These are phyloP conservation scores for Kodamaea leandrae DNA, from an alignment of 805 yeast genomes.

Conservation along the genomic window DNA sequence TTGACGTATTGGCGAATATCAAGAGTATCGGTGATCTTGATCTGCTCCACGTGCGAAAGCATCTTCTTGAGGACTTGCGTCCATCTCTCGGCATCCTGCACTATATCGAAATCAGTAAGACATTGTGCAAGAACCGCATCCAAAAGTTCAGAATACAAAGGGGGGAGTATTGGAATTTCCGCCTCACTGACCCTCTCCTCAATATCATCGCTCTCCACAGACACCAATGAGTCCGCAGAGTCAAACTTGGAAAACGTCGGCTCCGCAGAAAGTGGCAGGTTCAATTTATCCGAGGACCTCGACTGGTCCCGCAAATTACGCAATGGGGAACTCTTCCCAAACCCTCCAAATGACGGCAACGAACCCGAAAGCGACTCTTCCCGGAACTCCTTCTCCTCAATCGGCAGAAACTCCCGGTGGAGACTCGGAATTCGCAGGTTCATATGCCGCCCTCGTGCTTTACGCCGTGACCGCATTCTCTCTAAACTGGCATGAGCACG, in stretches of 20 bases:
- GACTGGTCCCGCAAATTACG: too few species aligned
- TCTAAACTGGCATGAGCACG: constrained; percentile 65
- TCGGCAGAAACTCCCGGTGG: neutral
- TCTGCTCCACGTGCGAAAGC: constrained; percentile 52
- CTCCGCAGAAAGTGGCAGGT: too few species aligned
- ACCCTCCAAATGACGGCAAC: neutral
- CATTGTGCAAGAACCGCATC: constrained; percentile 56
- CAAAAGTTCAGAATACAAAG: constrained; percentile 18
- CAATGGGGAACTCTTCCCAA: too few species aligned
- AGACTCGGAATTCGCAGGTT: neutral
- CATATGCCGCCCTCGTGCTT: too few species aligned
- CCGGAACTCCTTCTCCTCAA: neutral
- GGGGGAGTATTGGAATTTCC: too few species aligned
- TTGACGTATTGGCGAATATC: constrained; percentile 90
- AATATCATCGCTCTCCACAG: too few species aligned
- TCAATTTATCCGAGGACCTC: too few species aligned
- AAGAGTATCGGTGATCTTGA: constrained; percentile 69
- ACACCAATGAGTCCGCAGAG: too few species aligned
- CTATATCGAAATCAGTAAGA: constrained; percentile 57
- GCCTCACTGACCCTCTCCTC: neutral
- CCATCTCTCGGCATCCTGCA: constrained; percentile 56
- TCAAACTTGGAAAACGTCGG: too few species aligned
- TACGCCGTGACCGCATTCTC: constrained; percentile 56
- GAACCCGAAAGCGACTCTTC: neutral
- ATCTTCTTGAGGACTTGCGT: constrained; percentile 46